phyloP scores from a whole-genome alignment of 768 basidiomycete genomes.

The Mycena leptocephala region DNA sequence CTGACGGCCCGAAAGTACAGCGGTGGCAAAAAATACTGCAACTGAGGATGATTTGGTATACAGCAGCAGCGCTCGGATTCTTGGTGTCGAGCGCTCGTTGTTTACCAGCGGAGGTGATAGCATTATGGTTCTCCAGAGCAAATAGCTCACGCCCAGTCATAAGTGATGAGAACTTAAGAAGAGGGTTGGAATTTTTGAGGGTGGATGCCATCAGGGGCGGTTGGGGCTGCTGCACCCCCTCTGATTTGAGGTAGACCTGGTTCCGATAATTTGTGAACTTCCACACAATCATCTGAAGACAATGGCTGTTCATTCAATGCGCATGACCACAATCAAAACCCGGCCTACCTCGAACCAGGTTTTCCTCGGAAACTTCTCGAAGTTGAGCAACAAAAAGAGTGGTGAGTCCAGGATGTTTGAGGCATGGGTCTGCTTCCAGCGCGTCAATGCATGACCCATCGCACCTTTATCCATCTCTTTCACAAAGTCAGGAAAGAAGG shows the following conservation, averaged over 20 bases:
- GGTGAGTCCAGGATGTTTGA: conserved; percentile 18
- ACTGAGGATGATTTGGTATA: conserved; percentile 8
- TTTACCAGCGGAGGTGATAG: neutral
- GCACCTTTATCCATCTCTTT: conserved; percentile 2
- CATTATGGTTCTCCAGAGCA: neutral
- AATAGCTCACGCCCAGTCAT: neutral
- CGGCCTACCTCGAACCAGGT: conserved; percentile 3
- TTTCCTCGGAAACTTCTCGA: neutral
- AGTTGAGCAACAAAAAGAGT: neutral
- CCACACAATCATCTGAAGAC: neutral
- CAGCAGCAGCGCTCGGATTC: conserved; percentile 4
- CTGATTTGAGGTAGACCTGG: neutral
- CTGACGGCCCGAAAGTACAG: no score
- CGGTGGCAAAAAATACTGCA: no score
- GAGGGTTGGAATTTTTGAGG: neutral
- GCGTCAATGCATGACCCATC: neutral
- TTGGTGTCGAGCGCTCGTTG: neutral
- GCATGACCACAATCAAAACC: neutral
- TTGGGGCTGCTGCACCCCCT: neutral
- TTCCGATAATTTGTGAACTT: conserved; percentile 1
- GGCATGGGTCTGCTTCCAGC: conserved; percentile 10
- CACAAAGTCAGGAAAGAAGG: conserved; percentile 4
- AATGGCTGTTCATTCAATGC: no score
- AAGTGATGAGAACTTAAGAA: neutral
- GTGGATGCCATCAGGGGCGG: neutral